Base-by-base conservation (phyloP, 2,329 filamentous ascomycete genomes). In the Capronia coronata region DNA sequence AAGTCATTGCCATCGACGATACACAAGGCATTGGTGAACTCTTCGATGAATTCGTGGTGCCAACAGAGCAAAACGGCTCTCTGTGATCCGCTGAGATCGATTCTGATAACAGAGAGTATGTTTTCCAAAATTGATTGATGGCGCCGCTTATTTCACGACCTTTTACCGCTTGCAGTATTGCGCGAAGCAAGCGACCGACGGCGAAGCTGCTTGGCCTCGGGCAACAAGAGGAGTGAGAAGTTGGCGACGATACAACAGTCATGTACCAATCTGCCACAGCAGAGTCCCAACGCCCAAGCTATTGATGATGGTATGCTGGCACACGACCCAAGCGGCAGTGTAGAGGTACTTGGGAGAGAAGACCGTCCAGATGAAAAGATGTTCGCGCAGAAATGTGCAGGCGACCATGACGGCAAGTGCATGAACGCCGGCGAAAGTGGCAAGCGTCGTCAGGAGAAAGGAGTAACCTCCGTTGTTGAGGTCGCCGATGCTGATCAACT, bases 291-390 rank as follows among this genome's bases (percentile, higher is more conserved):
- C 82, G 37, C 84, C 59, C 3, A 77, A 71, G 27, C 90, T 60
- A 65, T 91, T 89, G 37, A 91, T 73, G 30, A 77, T 64, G 53
- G 90, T 65, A 77, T 98, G 91, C 71, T 90, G 87, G 6, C 80
- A 86, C 39, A 91, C 63, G 55, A 79, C 82, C 94, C 93, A 98
- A 11, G 85, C 88, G 75, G 93, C 84, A 56, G 82, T 86, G 66
- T 94, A 98, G 58, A 98, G 70, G 67, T 90, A 97, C 68, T 97
- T 98, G 0, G 93, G 93, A 57, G 87, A 94, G 67, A 98, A 98
- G 9, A 98, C 93, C 0, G 91, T 97, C 93, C 93, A 98, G 54
- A 98, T 90, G 65, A 98, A 98, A 50, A 98, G 68, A 73, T 98
- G 93, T 23, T 87, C 88, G 58, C 91, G 75, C 63, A 98, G 67